These are phyloP conservation scores for Rhodotorula sp. DNA, from an alignment of 1,284 basidiomycete species.

Conservation along the genomic window DNA sequence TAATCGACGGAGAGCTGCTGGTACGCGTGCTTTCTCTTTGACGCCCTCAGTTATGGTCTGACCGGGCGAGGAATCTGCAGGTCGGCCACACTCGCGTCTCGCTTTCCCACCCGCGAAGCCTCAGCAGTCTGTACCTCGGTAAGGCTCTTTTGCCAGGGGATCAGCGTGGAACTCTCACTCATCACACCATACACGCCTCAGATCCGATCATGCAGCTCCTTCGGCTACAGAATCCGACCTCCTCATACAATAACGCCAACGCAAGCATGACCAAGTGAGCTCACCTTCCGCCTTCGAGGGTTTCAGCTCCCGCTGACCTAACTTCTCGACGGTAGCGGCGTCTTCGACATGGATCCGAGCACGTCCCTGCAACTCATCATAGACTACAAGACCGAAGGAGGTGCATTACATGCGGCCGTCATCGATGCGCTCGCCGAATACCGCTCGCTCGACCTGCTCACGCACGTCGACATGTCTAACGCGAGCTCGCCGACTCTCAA, in stretches of 20 bases:
- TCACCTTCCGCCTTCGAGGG: too few relatives aligned
- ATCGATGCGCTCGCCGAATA: slow-evolving; percentile 29
- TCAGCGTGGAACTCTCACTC: not conserved
- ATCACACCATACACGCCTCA: not conserved
- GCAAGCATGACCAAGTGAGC: slow-evolving; percentile 8
- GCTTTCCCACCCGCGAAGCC: slow-evolving; percentile 1
- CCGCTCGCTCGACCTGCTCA: slow-evolving; percentile 28
- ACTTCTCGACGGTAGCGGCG: not conserved
- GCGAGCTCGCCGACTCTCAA: slow-evolving; percentile 22
- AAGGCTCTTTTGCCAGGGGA: not conserved
- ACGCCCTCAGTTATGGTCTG: too few relatives aligned
- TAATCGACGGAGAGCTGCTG: slow-evolving; percentile 16
- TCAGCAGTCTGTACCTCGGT: slow-evolving; percentile 26
- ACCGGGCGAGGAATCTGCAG: not conserved
- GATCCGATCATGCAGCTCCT: slow-evolving; percentile 24
- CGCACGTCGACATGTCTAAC: slow-evolving; percentile 12
- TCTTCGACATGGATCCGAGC: slow-evolving; percentile 12
- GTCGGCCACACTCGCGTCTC: slow-evolving; percentile 21
- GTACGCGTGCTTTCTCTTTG: too few relatives aligned
- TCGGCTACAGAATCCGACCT: slow-evolving; percentile 12
- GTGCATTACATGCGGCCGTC: slow-evolving; percentile 10
- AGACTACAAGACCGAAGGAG: slow-evolving; percentile 27
- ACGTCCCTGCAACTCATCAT: slow-evolving; percentile 23
- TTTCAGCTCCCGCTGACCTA: not conserved
- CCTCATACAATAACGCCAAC: not conserved